phyloP scores from a whole-genome alignment of 768 basidiomycete genomes.

The Postia placenta region DNA sequence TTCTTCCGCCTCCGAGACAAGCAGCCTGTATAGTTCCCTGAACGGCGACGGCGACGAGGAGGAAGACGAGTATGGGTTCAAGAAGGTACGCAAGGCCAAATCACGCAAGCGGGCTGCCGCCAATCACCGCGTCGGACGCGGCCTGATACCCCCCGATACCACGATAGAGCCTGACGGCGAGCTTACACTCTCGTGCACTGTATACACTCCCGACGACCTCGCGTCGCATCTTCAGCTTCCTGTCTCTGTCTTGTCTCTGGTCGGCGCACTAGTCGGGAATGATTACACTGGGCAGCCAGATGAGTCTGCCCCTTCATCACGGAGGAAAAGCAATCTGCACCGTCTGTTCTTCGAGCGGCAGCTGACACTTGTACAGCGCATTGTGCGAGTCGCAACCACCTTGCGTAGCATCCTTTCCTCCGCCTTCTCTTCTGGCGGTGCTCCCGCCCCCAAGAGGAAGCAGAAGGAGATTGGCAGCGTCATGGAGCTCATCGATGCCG shows the following conservation, averaged over 20 bases:
- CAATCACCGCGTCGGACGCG: slow-evolving; percentile 14
- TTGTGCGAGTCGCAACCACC: slow-evolving; percentile 55
- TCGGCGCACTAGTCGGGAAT: slow-evolving; percentile 77
- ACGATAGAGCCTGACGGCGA: slow-evolving; percentile 19
- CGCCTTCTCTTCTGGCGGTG: slow-evolving; percentile 16
- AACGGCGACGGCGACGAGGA: slow-evolving; percentile 23
- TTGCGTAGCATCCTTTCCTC: slow-evolving; percentile 48
- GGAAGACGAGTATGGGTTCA: slow-evolving; percentile 50
- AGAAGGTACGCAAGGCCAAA: slow-evolving; percentile 49
- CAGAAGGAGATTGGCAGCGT: slow-evolving; percentile 58
- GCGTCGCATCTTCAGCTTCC: slow-evolving; percentile 66
- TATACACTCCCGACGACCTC: slow-evolving; percentile 56
- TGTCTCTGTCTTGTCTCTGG: slow-evolving; percentile 63
- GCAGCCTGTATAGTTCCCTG: slow-evolving; percentile 11
- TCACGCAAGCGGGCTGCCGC: slow-evolving; percentile 30
- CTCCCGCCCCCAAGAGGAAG: slow-evolving; percentile 22
- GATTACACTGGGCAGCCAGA: slow-evolving; percentile 53
- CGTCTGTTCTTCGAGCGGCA: slow-evolving; percentile 62
- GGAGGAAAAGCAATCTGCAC: slow-evolving; percentile 31
- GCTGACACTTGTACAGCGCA: slow-evolving; percentile 54
- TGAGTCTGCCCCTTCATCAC: slow-evolving; percentile 28
- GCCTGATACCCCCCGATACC: slow-evolving; percentile 49
- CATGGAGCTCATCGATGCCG: slow-evolving; percentile 71
- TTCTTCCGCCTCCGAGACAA: slow-evolving; percentile 12
- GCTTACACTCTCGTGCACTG: slow-evolving; percentile 45